Percentiles rank a stretch among this genome's conserved stretches.
These are phyloP conservation scores for Didymella segeticola DNA, from an alignment of 2,329 filamentous ascomycete genomes.

Conservation along the genomic window DNA sequence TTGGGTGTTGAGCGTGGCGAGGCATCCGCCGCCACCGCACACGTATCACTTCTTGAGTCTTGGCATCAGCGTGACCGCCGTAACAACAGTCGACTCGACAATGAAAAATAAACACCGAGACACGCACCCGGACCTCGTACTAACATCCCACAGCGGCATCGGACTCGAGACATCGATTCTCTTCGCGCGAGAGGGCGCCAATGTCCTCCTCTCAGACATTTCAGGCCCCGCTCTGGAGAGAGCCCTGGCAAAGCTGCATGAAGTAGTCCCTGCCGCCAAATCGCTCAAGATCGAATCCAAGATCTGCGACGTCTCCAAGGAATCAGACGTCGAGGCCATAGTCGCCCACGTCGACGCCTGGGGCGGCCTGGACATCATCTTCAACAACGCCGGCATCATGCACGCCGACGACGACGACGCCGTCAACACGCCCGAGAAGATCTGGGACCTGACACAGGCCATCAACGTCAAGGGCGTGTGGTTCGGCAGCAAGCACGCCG, in stretches of 20 bases:
- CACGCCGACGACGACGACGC: conserved; percentile 73
- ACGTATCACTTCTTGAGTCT: background rate
- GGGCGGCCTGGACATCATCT: conserved; percentile 90
- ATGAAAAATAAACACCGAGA: too few species aligned
- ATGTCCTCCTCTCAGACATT: conserved; percentile 84
- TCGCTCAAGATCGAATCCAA: conserved; percentile 64
- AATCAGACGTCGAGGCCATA: conserved; percentile 76
- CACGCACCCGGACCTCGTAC: background rate
- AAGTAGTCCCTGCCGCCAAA: conserved; percentile 67
- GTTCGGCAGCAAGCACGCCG: conserved; percentile 92
- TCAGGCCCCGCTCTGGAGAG: conserved; percentile 78
- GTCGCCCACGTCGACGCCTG: conserved; percentile 78
- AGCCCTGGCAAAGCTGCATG: conserved; percentile 75
- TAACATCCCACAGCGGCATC: conserved; percentile 71
- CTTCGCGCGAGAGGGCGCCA: conserved; percentile 87
- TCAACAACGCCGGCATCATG: conserved; percentile 99
- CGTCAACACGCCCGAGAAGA: conserved; percentile 81
- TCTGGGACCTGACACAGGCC: conserved; percentile 92
- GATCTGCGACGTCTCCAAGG: conserved; percentile 83
- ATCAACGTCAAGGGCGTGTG: conserved; percentile 99
- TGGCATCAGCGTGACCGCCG: background rate
- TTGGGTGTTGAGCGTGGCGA: background rate
- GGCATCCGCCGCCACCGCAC: background rate
- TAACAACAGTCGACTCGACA: too few species aligned
- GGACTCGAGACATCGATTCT: conserved; percentile 91